Conservation (phyloP, 805 yeast genomes). For the Candida berthetii region DNA sequence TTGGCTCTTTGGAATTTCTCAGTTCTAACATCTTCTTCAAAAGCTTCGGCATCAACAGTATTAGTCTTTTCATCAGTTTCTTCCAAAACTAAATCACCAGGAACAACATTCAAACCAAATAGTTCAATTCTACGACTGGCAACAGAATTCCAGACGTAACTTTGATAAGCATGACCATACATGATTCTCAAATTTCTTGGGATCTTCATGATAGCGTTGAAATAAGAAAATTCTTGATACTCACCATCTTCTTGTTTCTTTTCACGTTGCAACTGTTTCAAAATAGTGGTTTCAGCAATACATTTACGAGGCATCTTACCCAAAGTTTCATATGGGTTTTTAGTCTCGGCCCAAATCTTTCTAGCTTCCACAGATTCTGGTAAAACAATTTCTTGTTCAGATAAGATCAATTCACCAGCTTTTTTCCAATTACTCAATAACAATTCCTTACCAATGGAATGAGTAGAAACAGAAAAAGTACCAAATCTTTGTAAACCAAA, state of each 20-base stretch:
- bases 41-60: constrained; percentile 38
- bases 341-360: constrained; percentile 69
- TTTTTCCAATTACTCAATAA: constrained; percentile 70
- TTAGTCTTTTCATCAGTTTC: constrained; percentile 7
- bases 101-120: constrained; percentile 64
- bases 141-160: constrained; percentile 88
- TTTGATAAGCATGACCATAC: constrained; percentile 97
- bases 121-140: constrained; percentile 70
- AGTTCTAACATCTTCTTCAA: constrained; percentile 66
- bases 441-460: constrained; percentile 70
- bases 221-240: constrained; percentile 50
- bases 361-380: constrained; percentile 85
- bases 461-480: constrained; percentile 90
- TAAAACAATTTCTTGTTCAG: constrained; percentile 79
- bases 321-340: constrained; percentile 59
- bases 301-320: constrained; percentile 82
- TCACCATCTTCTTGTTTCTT: constrained; percentile 38
- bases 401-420: constrained; percentile 72
- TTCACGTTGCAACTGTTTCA: constrained; percentile 53
- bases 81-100: constrained; percentile 72
- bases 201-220: constrained; percentile 78
- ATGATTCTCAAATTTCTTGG: constrained; percentile 89
- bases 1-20: constrained; percentile 60
- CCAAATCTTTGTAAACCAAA: constrained; percentile 99
- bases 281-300: constrained; percentile 74